phyloP scores from a whole-genome alignment of 768 basidiomycete species.

The Pulveroboletus sp. region DNA sequence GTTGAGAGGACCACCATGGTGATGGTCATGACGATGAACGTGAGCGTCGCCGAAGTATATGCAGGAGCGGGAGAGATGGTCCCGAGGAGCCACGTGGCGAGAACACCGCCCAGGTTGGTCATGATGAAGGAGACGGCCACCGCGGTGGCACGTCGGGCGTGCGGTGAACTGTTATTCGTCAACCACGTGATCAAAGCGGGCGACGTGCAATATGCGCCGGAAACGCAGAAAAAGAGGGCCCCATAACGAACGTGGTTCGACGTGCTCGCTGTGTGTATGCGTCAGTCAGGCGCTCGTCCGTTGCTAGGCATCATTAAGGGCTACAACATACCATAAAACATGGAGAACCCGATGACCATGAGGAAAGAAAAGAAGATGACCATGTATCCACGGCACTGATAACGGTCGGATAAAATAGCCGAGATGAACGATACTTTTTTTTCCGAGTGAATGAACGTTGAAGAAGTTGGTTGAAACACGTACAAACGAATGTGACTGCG shows the following conservation, averaged over 20 bases:
- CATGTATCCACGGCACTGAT: conserved; percentile 46
- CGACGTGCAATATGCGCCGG: conserved; percentile 47
- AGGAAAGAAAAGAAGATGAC: conserved; percentile 43
- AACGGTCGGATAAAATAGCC: conserved; percentile 52
- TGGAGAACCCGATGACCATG: conserved; percentile 46
- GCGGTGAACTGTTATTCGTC: conserved; percentile 58
- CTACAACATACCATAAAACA: conserved; percentile 46
- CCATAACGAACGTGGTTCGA: conserved; percentile 47
- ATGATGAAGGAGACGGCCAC: conserved; percentile 54
- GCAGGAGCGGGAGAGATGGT: conserved; percentile 44
- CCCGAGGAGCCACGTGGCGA: conserved; percentile 59
- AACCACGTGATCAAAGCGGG: conserved; percentile 58
- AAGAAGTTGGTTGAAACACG: conserved; percentile 13
- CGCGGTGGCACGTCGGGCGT: conserved; percentile 53
- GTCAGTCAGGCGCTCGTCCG: background rate
- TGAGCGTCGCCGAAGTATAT: conserved; percentile 46
- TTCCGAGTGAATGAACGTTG: background rate
- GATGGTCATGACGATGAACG: conserved; percentile 35
- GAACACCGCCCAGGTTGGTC: conserved; percentile 56
- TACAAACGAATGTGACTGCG: conserved; percentile 44
- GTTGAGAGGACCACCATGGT: conserved; percentile 36
- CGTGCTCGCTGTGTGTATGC: conserved; percentile 7
- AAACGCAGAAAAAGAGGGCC: conserved; percentile 53
- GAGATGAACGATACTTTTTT: conserved; percentile 34
- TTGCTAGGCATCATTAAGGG: background rate